phyloP scores from a whole-genome alignment of 2,329 filamentous ascomycete species.

The Hymenoscyphus linearis region DNA sequence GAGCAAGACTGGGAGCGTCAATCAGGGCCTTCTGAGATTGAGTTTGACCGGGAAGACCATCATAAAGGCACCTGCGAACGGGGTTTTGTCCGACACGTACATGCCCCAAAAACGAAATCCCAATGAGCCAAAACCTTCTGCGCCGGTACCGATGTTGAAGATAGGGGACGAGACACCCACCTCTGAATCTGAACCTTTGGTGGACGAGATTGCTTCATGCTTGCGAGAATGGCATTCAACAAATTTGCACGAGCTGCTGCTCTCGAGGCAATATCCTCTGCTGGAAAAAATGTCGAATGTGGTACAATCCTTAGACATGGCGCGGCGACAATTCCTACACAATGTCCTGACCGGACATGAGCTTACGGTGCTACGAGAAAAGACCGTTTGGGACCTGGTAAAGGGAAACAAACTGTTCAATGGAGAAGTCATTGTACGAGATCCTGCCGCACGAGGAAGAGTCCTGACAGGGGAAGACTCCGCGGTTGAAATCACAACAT shows the following conservation, averaged over 20 bases:
- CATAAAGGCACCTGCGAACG: conserved; percentile 23
- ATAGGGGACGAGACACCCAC: conserved; percentile 96
- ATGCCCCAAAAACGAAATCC: conserved; percentile 54
- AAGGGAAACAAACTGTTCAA: conserved; percentile 90
- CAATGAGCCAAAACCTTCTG: conserved; percentile 69
- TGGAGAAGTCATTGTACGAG: conserved; percentile 90
- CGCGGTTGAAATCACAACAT: conserved; percentile 79
- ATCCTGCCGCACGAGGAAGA: conserved; percentile 75
- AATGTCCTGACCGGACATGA: conserved; percentile 88
- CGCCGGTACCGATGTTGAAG: conserved; percentile 94
- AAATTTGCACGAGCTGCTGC: conserved; percentile 84
- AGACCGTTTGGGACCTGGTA: conserved; percentile 93
- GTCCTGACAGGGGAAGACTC: conserved; percentile 90
- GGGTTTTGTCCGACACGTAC: conserved; percentile 34
- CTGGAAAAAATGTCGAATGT: conserved; percentile 78
- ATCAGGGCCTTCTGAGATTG: conserved; percentile 3
- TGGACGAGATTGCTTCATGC: conserved; percentile 96
- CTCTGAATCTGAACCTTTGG: conserved; percentile 80
- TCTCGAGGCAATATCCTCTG: conserved; percentile 73
- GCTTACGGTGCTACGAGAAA: conserved; percentile 72
- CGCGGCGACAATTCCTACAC: conserved; percentile 85
- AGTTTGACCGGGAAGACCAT: conserved; percentile 19
- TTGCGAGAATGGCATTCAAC: conserved; percentile 97
- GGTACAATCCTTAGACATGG: conserved; percentile 76
- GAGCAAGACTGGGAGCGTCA: conserved; percentile 6